Evolutionary conservation across 1,284 basidiomycete species (phyloP).

Genomic region (Xanthoconium separans): DNA sequence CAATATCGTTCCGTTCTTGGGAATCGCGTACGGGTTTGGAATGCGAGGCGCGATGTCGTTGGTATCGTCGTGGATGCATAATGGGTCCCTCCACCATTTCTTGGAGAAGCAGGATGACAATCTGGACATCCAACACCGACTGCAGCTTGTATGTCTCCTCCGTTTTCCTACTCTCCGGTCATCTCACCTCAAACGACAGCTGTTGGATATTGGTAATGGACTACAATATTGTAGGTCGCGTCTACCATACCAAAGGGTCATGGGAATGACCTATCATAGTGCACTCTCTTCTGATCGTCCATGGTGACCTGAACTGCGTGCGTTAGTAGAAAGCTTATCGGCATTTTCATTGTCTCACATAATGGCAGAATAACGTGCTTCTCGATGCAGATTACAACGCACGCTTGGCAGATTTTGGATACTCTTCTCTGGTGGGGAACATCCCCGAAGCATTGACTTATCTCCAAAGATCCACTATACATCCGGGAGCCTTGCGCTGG

Average conservation of each 20-base stretch:
- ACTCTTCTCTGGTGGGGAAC: constrained; percentile 2
- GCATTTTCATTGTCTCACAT: neutral
- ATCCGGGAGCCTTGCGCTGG: constrained; percentile 13
- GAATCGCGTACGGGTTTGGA: constrained; percentile 17
- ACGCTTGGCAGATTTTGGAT: constrained; percentile 4
- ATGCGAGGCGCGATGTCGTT: constrained; percentile 7
- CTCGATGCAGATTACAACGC: constrained; percentile 10
- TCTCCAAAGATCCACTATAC: constrained; percentile 8
- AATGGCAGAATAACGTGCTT: constrained; percentile 14
- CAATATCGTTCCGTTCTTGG: constrained; percentile 13
- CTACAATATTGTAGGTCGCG: constrained; percentile 1
- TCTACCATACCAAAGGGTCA: neutral
- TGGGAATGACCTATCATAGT: neutral
- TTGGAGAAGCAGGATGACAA: neutral
- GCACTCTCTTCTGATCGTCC: constrained; percentile 5
- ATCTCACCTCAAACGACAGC: neutral
- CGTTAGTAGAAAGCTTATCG: neutral
- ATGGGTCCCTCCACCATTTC: constrained; percentile 13
- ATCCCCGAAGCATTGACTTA: constrained; percentile 4
- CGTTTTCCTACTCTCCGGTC: neutral
- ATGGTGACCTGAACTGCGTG: constrained; percentile 7
- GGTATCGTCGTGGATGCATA: constrained; percentile 21
- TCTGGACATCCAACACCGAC: neutral
- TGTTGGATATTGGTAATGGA: constrained; percentile 3
- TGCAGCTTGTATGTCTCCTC: constrained; percentile 3